Evolutionary conservation across 192 early-diverging fungal genomes (phyloP), one percentile per base, ranked within the genome.

Genomic region (Thoreauomyces humboldtii): DNA sequence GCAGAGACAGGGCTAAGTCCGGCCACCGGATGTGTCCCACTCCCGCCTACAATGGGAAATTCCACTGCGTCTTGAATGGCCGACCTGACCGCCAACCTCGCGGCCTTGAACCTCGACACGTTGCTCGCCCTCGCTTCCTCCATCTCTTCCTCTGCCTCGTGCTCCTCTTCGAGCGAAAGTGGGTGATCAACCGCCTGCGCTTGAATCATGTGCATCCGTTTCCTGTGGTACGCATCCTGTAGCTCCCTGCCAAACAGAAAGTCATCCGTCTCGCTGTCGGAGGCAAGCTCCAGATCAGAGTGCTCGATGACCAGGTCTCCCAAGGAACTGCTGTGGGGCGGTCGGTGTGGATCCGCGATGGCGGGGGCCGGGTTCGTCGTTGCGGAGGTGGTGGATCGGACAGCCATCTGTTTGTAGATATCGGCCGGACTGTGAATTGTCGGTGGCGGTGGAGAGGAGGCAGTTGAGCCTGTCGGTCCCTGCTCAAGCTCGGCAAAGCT

Each of bases 201-300:
- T 43, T 67, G 66, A 5, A 72, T 25, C 44, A 76, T 34, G 19
- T 61, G 51, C 4, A 59, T 27, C 31, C 76, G 59, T 24, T 45
- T 36, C 38, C 63, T 51, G 32, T 62, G 21, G 59, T 78, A 78
- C 35, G 71, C 72, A 12, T 54, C 57, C 31, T 50, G 56, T 17
- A 78, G 46, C 44, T 78, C 76, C 22, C 67, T 51, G 17, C 71
- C 71, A 41, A 78, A 73, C 24, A 78, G 17, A 43, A 65, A 78
- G 25, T 78, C 69, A n/a, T 78, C 76, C 27, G 71, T 53, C 4
- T 72, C 76, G 19, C 65, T 66, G 15, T 67, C 68, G 17, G 22
- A 22, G 19, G 28, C 50, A n/a, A 41, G 24, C 7, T 69, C 67
- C 1, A 58, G 35, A 25, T 44, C 63, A 12, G 44, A 51, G 33